Evolutionary conservation across 495 filamentous ascomycete genomes (phyloP).

Genomic region (Trichoderma erinaceum): DNA sequence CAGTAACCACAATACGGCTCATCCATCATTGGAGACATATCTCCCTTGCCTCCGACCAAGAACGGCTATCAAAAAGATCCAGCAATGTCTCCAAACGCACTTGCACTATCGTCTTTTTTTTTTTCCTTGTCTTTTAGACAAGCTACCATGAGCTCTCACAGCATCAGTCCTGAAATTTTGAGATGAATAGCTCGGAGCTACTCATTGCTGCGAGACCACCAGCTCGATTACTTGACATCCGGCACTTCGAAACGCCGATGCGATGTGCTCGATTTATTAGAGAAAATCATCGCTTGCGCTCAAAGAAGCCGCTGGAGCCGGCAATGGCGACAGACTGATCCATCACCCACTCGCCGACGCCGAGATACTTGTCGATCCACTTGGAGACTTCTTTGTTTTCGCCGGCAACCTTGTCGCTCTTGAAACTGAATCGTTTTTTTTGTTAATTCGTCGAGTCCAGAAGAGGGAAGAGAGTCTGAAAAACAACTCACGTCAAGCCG

Average conservation of each 20-base stretch:
- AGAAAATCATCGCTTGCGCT: constrained; percentile 66
- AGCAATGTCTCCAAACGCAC: neutral
- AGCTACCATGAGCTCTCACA: neutral
- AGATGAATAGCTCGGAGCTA: neutral
- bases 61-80: neutral
- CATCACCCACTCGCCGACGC: constrained; percentile 96
- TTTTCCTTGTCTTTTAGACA: neutral
- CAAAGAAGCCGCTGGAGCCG: constrained; percentile 81
- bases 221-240: neutral
- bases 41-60: neutral
- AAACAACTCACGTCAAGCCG: constrained; percentile 80
- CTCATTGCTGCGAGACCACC: neutral
- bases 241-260: neutral
- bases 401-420: constrained; percentile 69
- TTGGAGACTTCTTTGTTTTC: constrained; percentile 80
- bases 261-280: neutral
- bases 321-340: constrained; percentile 90
- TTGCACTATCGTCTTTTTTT: neutral
- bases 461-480: constrained; percentile 14
- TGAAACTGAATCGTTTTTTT: constrained; percentile 54
- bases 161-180: neutral
- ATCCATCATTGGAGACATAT: neutral
- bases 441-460: neutral
- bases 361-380: constrained; percentile 93
- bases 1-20: neutral